phyloP scores from a whole-genome alignment of 805 yeast genomes.

The Saturnispora galanensis region DNA sequence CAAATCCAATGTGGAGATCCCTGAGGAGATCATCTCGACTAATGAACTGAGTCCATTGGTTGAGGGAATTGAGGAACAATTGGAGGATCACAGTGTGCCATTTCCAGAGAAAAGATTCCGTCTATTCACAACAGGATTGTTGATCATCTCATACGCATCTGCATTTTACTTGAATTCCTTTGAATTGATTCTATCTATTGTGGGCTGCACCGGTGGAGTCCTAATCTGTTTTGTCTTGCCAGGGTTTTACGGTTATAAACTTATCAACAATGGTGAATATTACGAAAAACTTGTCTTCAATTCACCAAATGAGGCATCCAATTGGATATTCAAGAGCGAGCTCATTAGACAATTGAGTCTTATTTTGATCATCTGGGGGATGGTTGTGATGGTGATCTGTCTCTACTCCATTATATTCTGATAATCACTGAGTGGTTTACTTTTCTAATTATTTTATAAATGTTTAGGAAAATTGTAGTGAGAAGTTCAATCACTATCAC shows the following conservation, averaged over 20 bases:
- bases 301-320: constrained; percentile 19
- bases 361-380: constrained; percentile 42
- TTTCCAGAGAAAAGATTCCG: constrained; percentile 38
- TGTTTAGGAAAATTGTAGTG: neutral
- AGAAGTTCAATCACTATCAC: constrained; percentile 53
- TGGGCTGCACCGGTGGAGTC: constrained; percentile 80
- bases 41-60: constrained; percentile 12
- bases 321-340: constrained; percentile 17
- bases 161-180: constrained; percentile 55
- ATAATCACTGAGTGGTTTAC: constrained; percentile 9
- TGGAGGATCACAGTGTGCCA: constrained; percentile 35
- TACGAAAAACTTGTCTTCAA: constrained; percentile 10
- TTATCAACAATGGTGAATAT: constrained; percentile 26
- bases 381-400: constrained; percentile 45
- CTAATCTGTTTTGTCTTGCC: constrained; percentile 71
- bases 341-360: constrained; percentile 23
- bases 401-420: constrained; percentile 39
- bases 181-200: constrained; percentile 60
- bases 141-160: constrained; percentile 39
- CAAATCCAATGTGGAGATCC: neutral
- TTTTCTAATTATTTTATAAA: neutral
- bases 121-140: constrained; percentile 37
- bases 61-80: neutral
- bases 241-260: constrained; percentile 62
- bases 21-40: neutral